Percentiles rank a stretch among this genome's conserved stretches.
Conservation (phyloP, 2,329 filamentous ascomycete genomes). For the Meredithiella fracta region DNA sequence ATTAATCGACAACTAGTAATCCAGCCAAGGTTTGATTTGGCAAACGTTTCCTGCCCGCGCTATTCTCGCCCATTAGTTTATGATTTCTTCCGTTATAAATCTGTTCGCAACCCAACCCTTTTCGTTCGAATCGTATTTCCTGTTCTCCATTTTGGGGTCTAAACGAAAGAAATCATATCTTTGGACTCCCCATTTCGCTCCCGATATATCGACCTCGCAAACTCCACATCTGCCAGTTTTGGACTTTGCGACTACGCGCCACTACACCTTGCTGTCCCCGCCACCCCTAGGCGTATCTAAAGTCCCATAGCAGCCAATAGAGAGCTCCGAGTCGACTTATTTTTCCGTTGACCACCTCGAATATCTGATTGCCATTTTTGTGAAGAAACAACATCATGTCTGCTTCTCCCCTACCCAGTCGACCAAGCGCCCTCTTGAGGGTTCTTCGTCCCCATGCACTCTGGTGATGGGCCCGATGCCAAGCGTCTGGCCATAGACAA, state of each 20-base stretch:
- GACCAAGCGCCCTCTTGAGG: slow-evolving; percentile 86
- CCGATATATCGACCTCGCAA: slow-evolving; percentile 6
- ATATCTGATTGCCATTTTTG: neutral
- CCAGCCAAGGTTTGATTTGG: neutral
- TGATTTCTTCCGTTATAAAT: neutral
- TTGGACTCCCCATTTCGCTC: neutral
- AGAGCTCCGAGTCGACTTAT: neutral
- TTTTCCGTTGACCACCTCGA: neutral
- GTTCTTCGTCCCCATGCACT: slow-evolving; percentile 93
- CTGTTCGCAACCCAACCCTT: neutral
- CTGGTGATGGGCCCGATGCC: slow-evolving; percentile 85
- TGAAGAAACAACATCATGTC: slow-evolving; percentile 38
- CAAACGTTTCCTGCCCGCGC: neutral
- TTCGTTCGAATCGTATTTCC: neutral
- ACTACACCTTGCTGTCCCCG: slow-evolving; percentile 12
- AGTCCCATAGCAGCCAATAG: slow-evolving; percentile 9
- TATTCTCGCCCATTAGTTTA: neutral
- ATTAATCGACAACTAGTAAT: neutral
- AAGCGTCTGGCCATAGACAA: slow-evolving; percentile 96
- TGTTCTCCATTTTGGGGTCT: neutral
- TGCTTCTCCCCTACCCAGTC: slow-evolving; percentile 54
- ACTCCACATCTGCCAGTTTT: slow-evolving; percentile 5
- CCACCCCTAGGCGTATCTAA: slow-evolving; percentile 11
- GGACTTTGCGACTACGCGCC: slow-evolving; percentile 10
- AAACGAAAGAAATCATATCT: neutral